Evolutionary conservation across 176 grass and related monocot genomes (phyloP).

Genomic region (Hsuehochloa calcarea): DNA sequence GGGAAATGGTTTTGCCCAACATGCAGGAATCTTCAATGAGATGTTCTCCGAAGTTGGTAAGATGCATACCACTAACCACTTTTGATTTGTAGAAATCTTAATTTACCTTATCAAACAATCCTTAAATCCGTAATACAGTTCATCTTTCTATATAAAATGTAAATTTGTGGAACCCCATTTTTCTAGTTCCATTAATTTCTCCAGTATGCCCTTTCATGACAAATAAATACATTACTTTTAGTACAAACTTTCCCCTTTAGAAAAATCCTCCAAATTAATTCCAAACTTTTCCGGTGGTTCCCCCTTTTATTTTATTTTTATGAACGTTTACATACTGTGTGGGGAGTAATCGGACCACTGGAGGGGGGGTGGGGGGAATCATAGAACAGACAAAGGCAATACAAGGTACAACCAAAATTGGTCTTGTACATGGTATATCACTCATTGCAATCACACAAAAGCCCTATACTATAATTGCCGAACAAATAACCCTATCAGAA

Average conservation of each 20-base stretch:
- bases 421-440: no score
- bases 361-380: background rate
- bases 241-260: background rate
- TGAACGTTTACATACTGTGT: background rate
- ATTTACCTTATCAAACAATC: background rate
- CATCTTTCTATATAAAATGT: conserved; percentile 7
- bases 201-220: background rate
- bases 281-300: background rate
- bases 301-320: background rate
- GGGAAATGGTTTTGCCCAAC: conserved; percentile 99
- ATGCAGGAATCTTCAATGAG: conserved; percentile 73
- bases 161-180: background rate
- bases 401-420: background rate
- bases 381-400: background rate
- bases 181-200: background rate
- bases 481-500: background rate
- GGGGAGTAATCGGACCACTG: background rate
- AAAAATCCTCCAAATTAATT: background rate
- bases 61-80: conserved; percentile 5
- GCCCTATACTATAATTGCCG: no score
- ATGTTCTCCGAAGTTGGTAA: conserved; percentile 30
- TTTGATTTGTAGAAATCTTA: conserved; percentile 12
- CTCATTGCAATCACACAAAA: background rate
- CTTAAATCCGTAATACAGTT: background rate
- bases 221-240: conserved; percentile 1